Conservation (phyloP, 495 filamentous ascomycete species). For the Penicillium simplicissimum region DNA sequence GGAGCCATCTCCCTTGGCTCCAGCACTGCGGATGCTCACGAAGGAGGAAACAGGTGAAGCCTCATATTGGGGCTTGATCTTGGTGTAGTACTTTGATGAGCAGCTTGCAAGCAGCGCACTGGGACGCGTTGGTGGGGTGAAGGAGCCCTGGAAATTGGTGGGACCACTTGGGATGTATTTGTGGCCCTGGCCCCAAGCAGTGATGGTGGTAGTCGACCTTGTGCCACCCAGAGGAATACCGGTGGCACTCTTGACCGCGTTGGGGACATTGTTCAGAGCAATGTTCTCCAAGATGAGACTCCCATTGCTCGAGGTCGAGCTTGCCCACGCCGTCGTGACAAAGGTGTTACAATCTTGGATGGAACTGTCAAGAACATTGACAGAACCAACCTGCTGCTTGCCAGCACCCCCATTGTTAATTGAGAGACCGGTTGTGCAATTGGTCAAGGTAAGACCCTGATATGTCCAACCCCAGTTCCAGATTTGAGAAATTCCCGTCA, state of each 20-base stretch:
- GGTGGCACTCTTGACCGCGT: constrained; percentile 57
- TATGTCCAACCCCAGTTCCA: constrained; percentile 63
- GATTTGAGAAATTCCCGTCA: constrained; percentile 60
- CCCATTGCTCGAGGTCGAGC: constrained; percentile 46
- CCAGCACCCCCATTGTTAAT: constrained; percentile 40
- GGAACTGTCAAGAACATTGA: constrained; percentile 56
- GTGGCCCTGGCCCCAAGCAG: constrained; percentile 56
- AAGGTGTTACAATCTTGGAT: constrained; percentile 65
- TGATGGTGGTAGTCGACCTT: constrained; percentile 54
- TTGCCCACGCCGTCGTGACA: constrained; percentile 57
- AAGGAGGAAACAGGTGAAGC: constrained; percentile 52
- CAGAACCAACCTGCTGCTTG: constrained; percentile 41
- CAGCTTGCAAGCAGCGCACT: constrained; percentile 37
- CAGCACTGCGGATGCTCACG: constrained; percentile 55
- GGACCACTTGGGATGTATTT: constrained; percentile 47
- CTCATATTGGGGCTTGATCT: constrained; percentile 58
- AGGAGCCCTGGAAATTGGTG: constrained; percentile 41
- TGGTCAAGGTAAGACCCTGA: constrained; percentile 47
- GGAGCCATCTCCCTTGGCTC: constrained; percentile 67
- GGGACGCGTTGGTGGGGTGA: constrained; percentile 40
- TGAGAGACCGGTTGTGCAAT: constrained; percentile 54
- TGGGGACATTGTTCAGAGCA: constrained; percentile 56
- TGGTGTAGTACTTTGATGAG: constrained; percentile 48
- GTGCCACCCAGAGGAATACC: constrained; percentile 59
- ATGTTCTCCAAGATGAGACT: constrained; percentile 70